Evolutionary conservation across 176 grass and related monocot genomes (phyloP).

Genomic region (Ananas comosus): DNA sequence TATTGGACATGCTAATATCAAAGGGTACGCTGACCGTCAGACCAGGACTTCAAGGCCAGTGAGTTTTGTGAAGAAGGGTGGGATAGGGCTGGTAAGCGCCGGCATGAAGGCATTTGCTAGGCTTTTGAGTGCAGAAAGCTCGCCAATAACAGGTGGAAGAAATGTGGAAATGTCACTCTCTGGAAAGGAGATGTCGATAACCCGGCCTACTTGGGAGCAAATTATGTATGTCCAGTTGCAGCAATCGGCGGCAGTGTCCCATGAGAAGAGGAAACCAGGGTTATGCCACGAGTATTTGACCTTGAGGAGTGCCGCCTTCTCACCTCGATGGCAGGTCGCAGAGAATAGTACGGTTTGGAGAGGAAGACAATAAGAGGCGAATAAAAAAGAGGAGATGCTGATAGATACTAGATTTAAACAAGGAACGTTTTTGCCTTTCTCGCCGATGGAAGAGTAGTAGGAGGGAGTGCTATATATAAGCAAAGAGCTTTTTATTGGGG

Average conservation of each 20-base stretch:
- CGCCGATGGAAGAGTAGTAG: too few species aligned
- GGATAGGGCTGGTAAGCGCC: constrained; percentile 46
- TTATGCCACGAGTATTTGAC: constrained; percentile 55
- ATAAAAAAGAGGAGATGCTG: background rate
- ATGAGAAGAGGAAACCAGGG: constrained; percentile 42
- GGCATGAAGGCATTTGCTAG: constrained; percentile 39
- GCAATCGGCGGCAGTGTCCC: constrained; percentile 24
- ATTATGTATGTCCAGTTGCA: constrained; percentile 61
- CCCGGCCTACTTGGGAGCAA: constrained; percentile 47
- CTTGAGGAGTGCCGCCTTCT: constrained; percentile 39
- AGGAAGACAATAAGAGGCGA: constrained; percentile 5
- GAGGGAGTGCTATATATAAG: too few species aligned
- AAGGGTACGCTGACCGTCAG: constrained; percentile 40
- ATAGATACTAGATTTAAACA: too few species aligned
- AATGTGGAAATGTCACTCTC: constrained; percentile 29
- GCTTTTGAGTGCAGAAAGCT: constrained; percentile 42
- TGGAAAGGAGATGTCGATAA: constrained; percentile 54
- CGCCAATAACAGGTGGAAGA: constrained; percentile 38
- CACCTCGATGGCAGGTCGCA: constrained; percentile 24
- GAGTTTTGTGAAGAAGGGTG: constrained; percentile 43
- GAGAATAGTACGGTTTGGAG: background rate
- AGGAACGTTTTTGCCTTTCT: too few species aligned
- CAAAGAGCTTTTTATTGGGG: too few species aligned
- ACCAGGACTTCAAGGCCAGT: constrained; percentile 43
- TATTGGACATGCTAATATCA: constrained; percentile 45